These are phyloP conservation scores for Exophiala sp. DNA, from an alignment of 2,329 filamentous ascomycete genomes.

Conservation along the genomic window DNA sequence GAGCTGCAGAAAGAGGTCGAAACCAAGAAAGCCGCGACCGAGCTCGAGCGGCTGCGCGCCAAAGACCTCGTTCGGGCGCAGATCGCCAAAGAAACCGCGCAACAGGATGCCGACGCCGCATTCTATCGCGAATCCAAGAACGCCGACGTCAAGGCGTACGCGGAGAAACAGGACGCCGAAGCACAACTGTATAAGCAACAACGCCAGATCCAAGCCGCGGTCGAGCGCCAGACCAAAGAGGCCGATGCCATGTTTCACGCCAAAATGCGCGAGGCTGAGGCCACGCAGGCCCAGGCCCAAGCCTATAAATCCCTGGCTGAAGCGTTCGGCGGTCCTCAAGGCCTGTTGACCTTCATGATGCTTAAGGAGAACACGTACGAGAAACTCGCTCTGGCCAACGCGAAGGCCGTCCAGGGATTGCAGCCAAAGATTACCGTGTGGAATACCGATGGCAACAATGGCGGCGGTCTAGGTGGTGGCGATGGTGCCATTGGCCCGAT, in stretches of 20 bases:
- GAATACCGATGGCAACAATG: constrained; percentile 60
- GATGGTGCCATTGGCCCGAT: constrained; percentile 59
- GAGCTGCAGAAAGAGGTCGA: constrained; percentile 75
- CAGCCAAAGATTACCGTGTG: constrained; percentile 87
- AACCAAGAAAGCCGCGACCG: constrained; percentile 68
- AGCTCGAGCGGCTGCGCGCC: constrained; percentile 73
- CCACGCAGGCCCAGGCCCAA: constrained; percentile 68
- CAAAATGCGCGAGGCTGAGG: constrained; percentile 69
- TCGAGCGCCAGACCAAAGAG: constrained; percentile 40
- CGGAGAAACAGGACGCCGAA: constrained; percentile 38
- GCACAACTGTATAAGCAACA: constrained; percentile 33
- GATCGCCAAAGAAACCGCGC: constrained; percentile 42
- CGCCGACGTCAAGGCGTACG: constrained; percentile 47
- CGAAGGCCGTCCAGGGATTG: constrained; percentile 65
- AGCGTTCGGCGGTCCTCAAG: constrained; percentile 71
- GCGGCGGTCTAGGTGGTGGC: constrained; percentile 37
- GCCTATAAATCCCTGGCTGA: constrained; percentile 67
- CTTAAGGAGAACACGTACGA: constrained; percentile 75
- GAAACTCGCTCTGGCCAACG: constrained; percentile 71
- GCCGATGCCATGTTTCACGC: constrained; percentile 56
- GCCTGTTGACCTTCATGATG: constrained; percentile 80
- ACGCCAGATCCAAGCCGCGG: constrained; percentile 23
- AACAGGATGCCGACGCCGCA: constrained; percentile 44
- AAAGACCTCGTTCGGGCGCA: constrained; percentile 70
- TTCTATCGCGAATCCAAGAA: constrained; percentile 47